These are phyloP conservation scores for Coemansia umbellata DNA, from an alignment of 192 early-diverging fungal species.

Conservation along the genomic window DNA sequence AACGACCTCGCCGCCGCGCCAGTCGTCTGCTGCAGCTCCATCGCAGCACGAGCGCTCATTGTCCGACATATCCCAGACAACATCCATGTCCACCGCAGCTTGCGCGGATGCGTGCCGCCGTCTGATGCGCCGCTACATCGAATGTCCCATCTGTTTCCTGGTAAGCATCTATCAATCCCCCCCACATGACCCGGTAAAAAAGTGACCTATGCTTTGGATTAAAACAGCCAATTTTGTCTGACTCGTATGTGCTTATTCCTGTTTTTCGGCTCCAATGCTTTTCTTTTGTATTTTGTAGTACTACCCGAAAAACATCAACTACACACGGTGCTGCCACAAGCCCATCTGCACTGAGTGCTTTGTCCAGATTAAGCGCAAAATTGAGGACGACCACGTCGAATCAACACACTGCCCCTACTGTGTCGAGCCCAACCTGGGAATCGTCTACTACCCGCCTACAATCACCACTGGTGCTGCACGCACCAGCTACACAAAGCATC, in stretches of 20 bases:
- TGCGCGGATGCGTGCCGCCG: slow-evolving; percentile 11
- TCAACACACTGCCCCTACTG: slow-evolving; percentile 86
- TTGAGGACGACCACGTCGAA: slow-evolving; percentile 57
- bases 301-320: slow-evolving; percentile 90
- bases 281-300: too few relatives aligned
- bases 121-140: slow-evolving; percentile 55
- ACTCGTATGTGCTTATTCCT: background rate
- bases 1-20: background rate
- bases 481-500: slow-evolving; percentile 12
- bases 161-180: too few relatives aligned
- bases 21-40: background rate
- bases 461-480: background rate
- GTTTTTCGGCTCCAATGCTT: slow-evolving; percentile 1
- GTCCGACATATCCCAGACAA: slow-evolving; percentile 13
- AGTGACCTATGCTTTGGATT: too few relatives aligned
- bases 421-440: slow-evolving; percentile 78
- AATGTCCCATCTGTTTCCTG: slow-evolving; percentile 96
- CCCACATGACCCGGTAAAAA: too few relatives aligned
- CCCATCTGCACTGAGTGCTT: slow-evolving; percentile 98
- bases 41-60: slow-evolving; percentile 31
- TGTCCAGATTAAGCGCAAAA: slow-evolving; percentile 87
- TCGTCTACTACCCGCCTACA: slow-evolving; percentile 63
- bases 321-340: slow-evolving; percentile 89
- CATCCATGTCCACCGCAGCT: background rate
- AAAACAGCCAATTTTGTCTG: too few relatives aligned